phyloP scores from a whole-genome alignment of 768 basidiomycete species.

The Coprinopsis cinerea region DNA sequence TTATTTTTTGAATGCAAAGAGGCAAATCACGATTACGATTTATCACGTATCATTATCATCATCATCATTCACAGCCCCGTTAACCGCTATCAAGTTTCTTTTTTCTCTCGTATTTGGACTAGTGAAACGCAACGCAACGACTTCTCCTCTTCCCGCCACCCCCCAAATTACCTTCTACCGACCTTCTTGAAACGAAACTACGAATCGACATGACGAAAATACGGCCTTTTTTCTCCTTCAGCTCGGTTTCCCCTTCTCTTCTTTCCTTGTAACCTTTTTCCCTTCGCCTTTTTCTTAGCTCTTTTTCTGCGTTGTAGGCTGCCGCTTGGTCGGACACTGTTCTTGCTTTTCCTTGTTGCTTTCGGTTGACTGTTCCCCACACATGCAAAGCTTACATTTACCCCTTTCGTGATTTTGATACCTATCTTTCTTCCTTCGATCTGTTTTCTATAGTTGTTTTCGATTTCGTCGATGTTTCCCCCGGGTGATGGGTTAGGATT shows the following conservation, averaged over 20 bases:
- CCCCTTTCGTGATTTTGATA: neutral
- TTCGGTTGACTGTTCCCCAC: neutral
- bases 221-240: neutral
- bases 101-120: neutral
- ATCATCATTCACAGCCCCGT: neutral
- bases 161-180: too few relatives aligned
- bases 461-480: neutral
- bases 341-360: slow-evolving; percentile 24
- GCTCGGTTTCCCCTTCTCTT: neutral
- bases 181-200: neutral
- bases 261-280: too few relatives aligned
- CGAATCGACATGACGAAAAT: neutral
- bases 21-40: slow-evolving; percentile 1
- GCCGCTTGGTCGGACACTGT: slow-evolving; percentile 22
- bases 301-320: neutral
- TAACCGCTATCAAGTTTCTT: neutral
- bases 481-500: slow-evolving; percentile 1
- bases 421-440: neutral
- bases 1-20: neutral
- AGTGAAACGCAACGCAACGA: neutral
- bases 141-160: neutral
- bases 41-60: slow-evolving; percentile 2
- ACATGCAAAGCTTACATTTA: neutral
- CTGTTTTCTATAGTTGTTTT: slow-evolving; percentile 3
- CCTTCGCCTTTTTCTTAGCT: neutral